Evolutionary conservation across 1,284 basidiomycete genomes (phyloP).

Genomic region (Cystobasidium pallidum): DNA sequence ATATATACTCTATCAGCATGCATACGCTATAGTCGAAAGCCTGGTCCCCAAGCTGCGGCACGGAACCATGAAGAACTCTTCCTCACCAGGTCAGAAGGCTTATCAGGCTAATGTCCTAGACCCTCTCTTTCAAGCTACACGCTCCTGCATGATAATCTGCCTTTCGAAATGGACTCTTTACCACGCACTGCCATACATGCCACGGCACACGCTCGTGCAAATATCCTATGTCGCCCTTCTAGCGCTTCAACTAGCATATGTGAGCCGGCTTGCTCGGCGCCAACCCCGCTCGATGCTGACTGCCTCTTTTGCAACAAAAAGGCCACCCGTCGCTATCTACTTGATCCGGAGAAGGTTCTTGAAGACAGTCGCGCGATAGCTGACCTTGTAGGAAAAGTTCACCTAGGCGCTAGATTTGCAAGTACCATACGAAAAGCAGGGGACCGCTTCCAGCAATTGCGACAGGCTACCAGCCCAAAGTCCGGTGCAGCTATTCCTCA

Average conservation of each 20-base stretch:
- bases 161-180: conserved; percentile 2
- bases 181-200: conserved; percentile 10
- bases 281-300: not conserved
- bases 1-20: conserved; percentile 3
- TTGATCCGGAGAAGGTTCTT: conserved; percentile 7
- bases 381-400: not conserved
- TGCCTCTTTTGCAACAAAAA: not conserved
- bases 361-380: conserved; percentile 2
- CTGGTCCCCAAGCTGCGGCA: conserved; percentile 7
- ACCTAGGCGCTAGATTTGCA: not conserved
- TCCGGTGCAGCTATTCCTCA: not conserved
- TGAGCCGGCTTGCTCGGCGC: not conserved
- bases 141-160: not conserved
- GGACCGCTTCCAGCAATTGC: conserved; percentile 3
- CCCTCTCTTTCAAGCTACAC: conserved; percentile 1
- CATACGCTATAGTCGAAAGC: conserved; percentile 6
- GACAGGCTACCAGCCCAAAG: not conserved
- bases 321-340: not conserved
- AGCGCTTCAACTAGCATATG: conserved; percentile 1
- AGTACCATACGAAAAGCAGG: conserved; percentile 8
- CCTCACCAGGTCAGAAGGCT: not conserved
- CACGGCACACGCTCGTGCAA: conserved; percentile 4
- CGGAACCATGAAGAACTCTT: not conserved
- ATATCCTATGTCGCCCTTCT: conserved; percentile 11
- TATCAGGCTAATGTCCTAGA: conserved; percentile 1